These are phyloP conservation scores for Jacaranda copaia DNA, from an alignment of 257 asterid species.

Conservation along the genomic window DNA sequence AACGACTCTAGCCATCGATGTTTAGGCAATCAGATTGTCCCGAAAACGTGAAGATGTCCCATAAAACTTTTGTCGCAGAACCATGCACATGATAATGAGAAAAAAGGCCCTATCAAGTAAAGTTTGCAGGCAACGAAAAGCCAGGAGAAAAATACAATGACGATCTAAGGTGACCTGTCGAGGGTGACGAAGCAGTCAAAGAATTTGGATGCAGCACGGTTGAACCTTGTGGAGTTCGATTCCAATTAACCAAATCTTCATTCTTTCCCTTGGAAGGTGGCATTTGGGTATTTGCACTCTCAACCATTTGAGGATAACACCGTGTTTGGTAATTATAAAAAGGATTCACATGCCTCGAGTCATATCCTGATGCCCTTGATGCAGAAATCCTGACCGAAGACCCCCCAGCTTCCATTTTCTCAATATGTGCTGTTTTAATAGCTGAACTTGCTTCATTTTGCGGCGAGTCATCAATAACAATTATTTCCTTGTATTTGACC, in stretches of 20 bases:
- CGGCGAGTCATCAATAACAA: slow-evolving; percentile 51
- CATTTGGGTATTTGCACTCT: slow-evolving; percentile 39
- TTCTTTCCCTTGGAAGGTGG: slow-evolving; percentile 37
- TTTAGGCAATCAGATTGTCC: slow-evolving; percentile 13
- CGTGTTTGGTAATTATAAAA: slow-evolving; percentile 35
- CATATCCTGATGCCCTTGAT: slow-evolving; percentile 32
- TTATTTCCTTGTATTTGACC: slow-evolving; percentile 41
- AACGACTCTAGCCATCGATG: slow-evolving; percentile 11
- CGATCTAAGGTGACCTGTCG: slow-evolving; percentile 43
- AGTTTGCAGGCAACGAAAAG: slow-evolving; percentile 42
- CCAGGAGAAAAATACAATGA: slow-evolving; percentile 35
- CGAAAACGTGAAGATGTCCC: neutral
- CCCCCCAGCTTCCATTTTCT: slow-evolving; percentile 11
- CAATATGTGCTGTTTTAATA: neutral
- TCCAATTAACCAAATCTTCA: slow-evolving; percentile 44
- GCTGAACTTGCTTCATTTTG: slow-evolving; percentile 34
- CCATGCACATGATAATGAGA: neutral
- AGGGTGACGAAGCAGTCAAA: slow-evolving; percentile 28
- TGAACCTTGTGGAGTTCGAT: slow-evolving; percentile 24
- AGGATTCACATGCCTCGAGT: slow-evolving; percentile 37
- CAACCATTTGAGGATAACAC: slow-evolving; percentile 41
- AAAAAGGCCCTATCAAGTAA: slow-evolving; percentile 22
- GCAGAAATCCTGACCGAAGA: slow-evolving; percentile 31
- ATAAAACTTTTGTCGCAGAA: neutral
- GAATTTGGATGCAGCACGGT: slow-evolving; percentile 24